phyloP scores from a whole-genome alignment of 805 yeast genomes.

The Zygosaccharomyces pseudorouxii region DNA sequence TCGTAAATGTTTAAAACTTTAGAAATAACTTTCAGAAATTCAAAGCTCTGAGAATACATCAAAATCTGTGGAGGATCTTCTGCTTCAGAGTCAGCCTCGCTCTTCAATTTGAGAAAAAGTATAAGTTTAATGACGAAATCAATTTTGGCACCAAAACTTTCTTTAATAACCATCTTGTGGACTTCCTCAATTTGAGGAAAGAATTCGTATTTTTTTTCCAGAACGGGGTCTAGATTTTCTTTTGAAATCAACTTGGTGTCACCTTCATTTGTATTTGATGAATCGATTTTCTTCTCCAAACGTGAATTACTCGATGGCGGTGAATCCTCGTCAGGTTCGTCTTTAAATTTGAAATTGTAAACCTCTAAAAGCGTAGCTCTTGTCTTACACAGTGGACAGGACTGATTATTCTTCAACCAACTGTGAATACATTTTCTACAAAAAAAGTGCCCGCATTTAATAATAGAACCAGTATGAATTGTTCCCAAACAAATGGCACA shows the following conservation, averaged over 20 bases:
- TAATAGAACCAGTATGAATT: constrained; percentile 70
- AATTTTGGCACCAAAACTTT: constrained; percentile 76
- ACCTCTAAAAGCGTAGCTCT: constrained; percentile 46
- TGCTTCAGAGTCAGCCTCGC: constrained; percentile 33
- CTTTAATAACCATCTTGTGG: constrained; percentile 39
- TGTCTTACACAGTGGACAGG: constrained; percentile 82
- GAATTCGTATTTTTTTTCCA: constrained; percentile 23
- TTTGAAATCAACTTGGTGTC: not conserved
- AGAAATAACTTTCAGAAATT: constrained; percentile 60
- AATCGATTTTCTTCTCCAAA: not conserved
- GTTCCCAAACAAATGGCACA: constrained; percentile 78
- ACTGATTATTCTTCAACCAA: constrained; percentile 57
- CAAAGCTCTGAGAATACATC: constrained; percentile 86
- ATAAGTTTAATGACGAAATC: constrained; percentile 76
- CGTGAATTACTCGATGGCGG: constrained; percentile 2
- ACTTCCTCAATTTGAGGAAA: constrained; percentile 42
- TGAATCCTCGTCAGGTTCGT: constrained; percentile 12
- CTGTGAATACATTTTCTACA: constrained; percentile 73
- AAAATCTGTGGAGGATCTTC: constrained; percentile 62
- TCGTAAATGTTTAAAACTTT: constrained; percentile 58
- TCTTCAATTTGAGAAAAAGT: constrained; percentile 52
- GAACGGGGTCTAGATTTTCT: constrained; percentile 1
- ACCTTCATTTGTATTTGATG: not conserved
- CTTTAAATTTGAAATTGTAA: constrained; percentile 58
- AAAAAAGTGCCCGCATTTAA: constrained; percentile 89